Evolutionary conservation across 192 early-diverging fungal species (phyloP).

Genomic region (Podila epigama): DNA sequence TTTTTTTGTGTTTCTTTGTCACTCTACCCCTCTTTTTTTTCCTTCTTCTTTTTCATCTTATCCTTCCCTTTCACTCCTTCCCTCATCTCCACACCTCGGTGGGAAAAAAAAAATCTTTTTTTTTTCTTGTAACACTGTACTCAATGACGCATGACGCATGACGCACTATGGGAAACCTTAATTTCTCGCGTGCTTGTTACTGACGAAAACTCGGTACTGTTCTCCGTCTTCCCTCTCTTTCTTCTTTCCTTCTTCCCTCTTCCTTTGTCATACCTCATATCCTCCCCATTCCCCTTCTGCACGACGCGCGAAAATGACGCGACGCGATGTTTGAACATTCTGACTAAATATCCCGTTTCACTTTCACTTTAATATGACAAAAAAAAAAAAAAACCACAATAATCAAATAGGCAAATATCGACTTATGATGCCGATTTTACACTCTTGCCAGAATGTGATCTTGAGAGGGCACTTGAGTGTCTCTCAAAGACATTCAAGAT

Average conservation of each 20-base stretch:
- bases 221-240: background rate
- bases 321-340: too few species aligned
- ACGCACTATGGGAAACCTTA: background rate
- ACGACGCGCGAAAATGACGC: too few species aligned
- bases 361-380: background rate
- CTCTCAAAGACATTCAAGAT: conserved; percentile 21
- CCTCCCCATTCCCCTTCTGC: background rate
- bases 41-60: background rate
- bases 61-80: background rate
- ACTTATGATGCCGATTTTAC: conserved; percentile 49
- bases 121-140: background rate
- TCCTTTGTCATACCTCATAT: background rate
- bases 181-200: background rate
- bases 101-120: background rate
- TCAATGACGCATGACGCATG: too few species aligned
- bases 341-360: too few species aligned
- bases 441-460: conserved; percentile 44
- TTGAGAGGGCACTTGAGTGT: conserved; percentile 34
- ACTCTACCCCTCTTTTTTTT: background rate
- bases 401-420: conserved; percentile 35
- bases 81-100: conserved; percentile 2
- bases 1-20: background rate
- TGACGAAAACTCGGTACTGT: background rate
- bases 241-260: background rate
- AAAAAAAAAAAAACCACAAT: background rate